phyloP scores from a whole-genome alignment of 345 rosid genomes.

The Lenwebbia sp. region DNA sequence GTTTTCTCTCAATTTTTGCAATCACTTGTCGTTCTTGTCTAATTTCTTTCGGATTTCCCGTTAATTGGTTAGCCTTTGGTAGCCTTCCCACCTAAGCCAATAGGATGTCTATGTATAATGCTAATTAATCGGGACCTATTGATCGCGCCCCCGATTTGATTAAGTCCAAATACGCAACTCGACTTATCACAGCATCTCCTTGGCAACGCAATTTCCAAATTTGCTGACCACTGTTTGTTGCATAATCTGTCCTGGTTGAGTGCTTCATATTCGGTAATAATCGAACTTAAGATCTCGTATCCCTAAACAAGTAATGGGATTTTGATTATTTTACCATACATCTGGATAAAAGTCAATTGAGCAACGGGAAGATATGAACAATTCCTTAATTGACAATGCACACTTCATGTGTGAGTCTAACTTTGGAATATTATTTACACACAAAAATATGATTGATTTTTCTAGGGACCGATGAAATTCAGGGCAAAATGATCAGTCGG shows the following conservation, averaged over 20 bases:
- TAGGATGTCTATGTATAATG: background rate
- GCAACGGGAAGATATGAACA: background rate
- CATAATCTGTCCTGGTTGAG: no score
- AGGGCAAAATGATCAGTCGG: background rate
- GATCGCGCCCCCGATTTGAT: background rate
- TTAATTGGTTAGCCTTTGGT: background rate
- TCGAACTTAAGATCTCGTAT: no score
- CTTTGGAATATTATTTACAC: background rate
- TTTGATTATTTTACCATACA: background rate
- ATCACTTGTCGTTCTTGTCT: no score
- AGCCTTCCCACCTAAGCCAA: background rate
- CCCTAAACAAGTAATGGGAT: background rate
- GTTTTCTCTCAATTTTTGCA: no score
- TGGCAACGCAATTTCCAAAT: background rate
- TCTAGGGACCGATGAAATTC: no score
- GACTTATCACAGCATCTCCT: background rate
- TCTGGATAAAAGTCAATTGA: background rate
- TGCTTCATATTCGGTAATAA: no score
- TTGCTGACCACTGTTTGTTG: background rate
- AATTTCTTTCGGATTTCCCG: background rate
- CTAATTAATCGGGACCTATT: background rate
- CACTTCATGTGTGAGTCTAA: background rate
- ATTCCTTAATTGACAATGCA: background rate
- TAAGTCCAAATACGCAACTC: rapidly evolving
- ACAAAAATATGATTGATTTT: no score